phyloP scores from a whole-genome alignment of 1,139 yeast species.

The Taphrina betulina region DNA sequence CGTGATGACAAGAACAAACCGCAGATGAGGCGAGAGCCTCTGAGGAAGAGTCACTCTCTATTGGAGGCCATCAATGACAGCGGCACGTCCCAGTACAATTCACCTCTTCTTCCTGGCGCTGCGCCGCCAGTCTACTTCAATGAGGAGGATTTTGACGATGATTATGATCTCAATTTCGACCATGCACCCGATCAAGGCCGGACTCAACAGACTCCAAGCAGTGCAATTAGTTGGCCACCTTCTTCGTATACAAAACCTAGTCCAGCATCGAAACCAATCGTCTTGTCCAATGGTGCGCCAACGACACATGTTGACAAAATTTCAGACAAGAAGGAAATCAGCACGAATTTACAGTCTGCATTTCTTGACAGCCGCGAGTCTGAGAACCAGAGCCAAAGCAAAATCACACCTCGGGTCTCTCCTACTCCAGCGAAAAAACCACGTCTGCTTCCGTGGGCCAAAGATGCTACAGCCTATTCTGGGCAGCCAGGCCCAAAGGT shows the following conservation, averaged over 20 bases:
- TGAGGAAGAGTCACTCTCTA: background rate
- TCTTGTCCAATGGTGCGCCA: too few species aligned
- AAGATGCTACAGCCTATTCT: background rate
- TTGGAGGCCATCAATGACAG: conserved; percentile 11
- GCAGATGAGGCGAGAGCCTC: background rate
- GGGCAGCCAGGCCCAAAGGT: background rate
- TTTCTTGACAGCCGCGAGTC: too few species aligned
- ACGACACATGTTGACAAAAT: too few species aligned
- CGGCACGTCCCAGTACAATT: background rate
- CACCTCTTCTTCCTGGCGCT: background rate
- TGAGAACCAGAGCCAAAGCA: too few species aligned
- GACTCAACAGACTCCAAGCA: conserved; percentile 10
- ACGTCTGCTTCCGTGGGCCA: conserved; percentile 7
- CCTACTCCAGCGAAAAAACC: too few species aligned
- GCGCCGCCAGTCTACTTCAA: conserved; percentile 21
- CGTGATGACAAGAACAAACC: background rate
- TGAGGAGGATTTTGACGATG: conserved; percentile 36
- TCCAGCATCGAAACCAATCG: too few species aligned
- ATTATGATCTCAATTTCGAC: conserved; percentile 29
- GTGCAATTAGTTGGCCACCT: conserved; percentile 11
- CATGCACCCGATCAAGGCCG: conserved; percentile 13
- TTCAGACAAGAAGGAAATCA: too few species aligned
- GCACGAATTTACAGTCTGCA: too few species aligned
- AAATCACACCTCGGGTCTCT: too few species aligned
- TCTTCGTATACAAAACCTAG: conserved; percentile 8